Evolutionary conservation across 495 filamentous ascomycete genomes (phyloP).

Genomic region (Trichoderma reesei): DNA sequence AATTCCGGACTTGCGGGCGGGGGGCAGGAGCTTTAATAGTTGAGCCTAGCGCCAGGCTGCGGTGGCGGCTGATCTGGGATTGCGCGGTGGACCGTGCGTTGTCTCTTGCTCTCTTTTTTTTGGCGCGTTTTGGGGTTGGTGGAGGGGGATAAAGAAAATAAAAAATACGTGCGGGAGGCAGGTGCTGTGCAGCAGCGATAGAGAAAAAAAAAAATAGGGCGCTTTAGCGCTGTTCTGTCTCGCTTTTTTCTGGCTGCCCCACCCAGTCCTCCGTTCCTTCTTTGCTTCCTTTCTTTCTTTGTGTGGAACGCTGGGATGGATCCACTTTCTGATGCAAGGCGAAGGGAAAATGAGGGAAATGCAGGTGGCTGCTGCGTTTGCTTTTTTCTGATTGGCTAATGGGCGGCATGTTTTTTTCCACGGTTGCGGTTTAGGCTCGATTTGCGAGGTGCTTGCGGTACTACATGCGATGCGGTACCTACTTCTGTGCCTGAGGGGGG

Average conservation of each 20-base stretch:
- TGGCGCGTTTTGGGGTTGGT: too few species aligned
- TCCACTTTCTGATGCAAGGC: background rate
- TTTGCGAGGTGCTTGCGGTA: background rate
- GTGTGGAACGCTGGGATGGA: background rate
- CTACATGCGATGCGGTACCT: too few species aligned
- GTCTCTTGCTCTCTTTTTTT: too few species aligned
- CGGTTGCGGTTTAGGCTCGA: background rate
- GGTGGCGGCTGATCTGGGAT: slow-evolving; percentile 35
- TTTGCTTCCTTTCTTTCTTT: too few species aligned
- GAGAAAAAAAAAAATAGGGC: background rate
- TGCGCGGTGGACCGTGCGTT: background rate
- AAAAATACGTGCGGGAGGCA: too few species aligned
- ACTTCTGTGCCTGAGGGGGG: too few species aligned
- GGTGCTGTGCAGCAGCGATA: too few species aligned
- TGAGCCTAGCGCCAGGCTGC: background rate
- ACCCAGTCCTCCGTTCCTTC: too few species aligned
- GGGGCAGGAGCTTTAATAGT: slow-evolving; percentile 35
- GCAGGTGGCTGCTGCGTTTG: too few species aligned
- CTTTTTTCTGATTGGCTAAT: slow-evolving; percentile 3
- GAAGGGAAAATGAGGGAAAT: background rate
- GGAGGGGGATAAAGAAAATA: background rate
- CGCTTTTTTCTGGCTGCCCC: too few species aligned
- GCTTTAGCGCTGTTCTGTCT: background rate
- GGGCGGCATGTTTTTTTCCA: background rate
- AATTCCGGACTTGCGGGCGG: slow-evolving; percentile 29